Evolutionary conservation across 305 asterid species (phyloP).

Genomic region (Galium porrigens): DNA sequence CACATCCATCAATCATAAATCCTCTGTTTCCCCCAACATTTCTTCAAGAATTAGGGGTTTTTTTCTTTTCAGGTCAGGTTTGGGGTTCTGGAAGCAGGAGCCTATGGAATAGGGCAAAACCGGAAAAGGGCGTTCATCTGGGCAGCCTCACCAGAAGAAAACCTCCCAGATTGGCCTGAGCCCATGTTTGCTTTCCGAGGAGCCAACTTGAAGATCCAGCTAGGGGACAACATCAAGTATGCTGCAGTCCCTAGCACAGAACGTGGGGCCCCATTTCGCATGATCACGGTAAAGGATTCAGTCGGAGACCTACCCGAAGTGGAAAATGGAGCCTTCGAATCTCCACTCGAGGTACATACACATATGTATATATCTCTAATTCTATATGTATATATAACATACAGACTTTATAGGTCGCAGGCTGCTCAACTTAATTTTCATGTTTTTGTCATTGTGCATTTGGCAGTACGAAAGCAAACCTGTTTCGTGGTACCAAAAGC

Average conservation of each 20-base stretch:
- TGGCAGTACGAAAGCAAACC: constrained; percentile 44
- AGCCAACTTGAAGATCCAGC: constrained; percentile 11
- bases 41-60: not conserved
- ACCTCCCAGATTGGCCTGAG: constrained; percentile 24
- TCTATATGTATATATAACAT: too few species aligned
- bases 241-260: constrained; percentile 19
- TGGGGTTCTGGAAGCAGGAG: constrained; percentile 23
- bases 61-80: constrained; percentile 16
- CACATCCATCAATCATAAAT: not conserved
- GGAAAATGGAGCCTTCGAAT: constrained; percentile 11
- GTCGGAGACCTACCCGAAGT: constrained; percentile 21
- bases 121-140: constrained; percentile 22
- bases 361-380: not conserved
- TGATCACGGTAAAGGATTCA: constrained; percentile 19
- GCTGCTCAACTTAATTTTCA: not conserved
- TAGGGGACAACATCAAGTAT: constrained; percentile 10
- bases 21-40: not conserved
- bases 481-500: constrained; percentile 55
- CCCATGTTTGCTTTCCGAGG: constrained; percentile 20
- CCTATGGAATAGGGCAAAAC: constrained; percentile 19
- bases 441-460: not conserved
- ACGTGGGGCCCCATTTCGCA: constrained; percentile 19
- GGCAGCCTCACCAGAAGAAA: constrained; percentile 23
- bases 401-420: not conserved
- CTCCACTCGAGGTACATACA: constrained; percentile 6